Conservation (phyloP, 352 stramenopile species). For the Sclerospora graminicola region DNA sequence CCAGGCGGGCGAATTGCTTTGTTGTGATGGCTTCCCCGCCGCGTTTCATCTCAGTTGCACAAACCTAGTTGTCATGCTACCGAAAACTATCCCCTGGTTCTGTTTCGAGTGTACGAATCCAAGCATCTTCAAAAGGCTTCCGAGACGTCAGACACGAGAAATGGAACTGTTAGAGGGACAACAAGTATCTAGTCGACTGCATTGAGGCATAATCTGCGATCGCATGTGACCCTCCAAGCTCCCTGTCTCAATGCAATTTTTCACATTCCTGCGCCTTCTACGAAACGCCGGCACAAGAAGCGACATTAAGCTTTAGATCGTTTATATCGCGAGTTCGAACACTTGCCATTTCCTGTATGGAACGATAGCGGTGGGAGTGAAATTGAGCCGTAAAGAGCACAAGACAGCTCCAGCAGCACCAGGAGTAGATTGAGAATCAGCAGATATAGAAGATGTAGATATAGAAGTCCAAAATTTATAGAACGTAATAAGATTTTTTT, state of each 20-base stretch:
- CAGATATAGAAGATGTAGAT: no score
- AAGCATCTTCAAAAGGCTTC: constrained; percentile 21
- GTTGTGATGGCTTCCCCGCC: constrained; percentile 59
- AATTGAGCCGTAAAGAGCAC: constrained; percentile 9
- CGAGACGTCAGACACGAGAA: constrained; percentile 3
- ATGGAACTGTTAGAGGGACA: constrained; percentile 9
- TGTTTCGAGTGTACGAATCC: constrained; percentile 53
- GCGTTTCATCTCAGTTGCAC: constrained; percentile 71
- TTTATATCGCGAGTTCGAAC: constrained; percentile 57
- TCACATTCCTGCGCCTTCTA: constrained; percentile 19
- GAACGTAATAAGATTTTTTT: no score
- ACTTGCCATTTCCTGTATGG: constrained; percentile 41
- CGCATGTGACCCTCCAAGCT: constrained; percentile 23
- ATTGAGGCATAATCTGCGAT: constrained; percentile 32
- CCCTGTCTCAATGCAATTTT: constrained; percentile 64
- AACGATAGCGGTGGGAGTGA: constrained; percentile 30
- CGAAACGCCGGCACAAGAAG: constrained; percentile 46
- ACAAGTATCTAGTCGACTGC: constrained; percentile 14
- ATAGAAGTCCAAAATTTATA: no score
- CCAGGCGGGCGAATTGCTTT: no score
- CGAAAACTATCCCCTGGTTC: constrained; percentile 53
- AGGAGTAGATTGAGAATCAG: no score
- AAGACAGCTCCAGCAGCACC: no score
- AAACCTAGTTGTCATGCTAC: constrained; percentile 53
- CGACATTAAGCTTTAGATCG: constrained; percentile 32